Conservation (phyloP, 345 rosid species). For the Euphorbia pulcherrima region DNA sequence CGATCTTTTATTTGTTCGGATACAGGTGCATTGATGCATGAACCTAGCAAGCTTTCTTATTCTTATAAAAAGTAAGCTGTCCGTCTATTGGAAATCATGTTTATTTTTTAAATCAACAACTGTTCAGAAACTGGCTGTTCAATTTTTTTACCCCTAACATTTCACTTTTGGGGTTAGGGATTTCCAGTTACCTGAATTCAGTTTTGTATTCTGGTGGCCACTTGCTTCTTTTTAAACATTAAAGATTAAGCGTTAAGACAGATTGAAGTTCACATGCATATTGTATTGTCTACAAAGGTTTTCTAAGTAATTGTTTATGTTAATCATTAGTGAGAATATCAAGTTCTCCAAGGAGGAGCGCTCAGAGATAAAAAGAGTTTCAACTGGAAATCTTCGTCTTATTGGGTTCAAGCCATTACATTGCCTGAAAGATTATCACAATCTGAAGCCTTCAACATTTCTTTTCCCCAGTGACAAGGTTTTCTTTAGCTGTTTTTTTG, state of each 20-base stretch:
- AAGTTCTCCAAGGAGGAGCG: slow-evolving; percentile 61
- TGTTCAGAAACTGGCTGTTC: neutral
- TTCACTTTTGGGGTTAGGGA: neutral
- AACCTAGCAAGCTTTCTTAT: slow-evolving; percentile 52
- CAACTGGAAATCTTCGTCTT: slow-evolving; percentile 63
- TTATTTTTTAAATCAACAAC: neutral
- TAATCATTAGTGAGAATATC: slow-evolving; percentile 50
- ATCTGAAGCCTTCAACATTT: slow-evolving; percentile 90
- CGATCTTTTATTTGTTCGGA: slow-evolving; percentile 86
- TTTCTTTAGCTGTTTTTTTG: slow-evolving; percentile 14
- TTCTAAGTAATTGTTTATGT: slow-evolving; percentile 13
- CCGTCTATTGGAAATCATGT: neutral
- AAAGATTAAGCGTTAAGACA: neutral
- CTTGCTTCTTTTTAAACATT: neutral
- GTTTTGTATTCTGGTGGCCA: neutral
- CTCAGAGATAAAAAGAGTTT: slow-evolving; percentile 66
- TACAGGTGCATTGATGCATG: slow-evolving; percentile 84
- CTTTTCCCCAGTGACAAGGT: slow-evolving; percentile 91
- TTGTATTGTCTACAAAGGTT: slow-evolving; percentile 11
- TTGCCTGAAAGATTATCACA: slow-evolving; percentile 89
- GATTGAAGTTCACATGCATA: neutral
- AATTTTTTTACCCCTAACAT: neutral
- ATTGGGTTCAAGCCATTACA: slow-evolving; percentile 91
- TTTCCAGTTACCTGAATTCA: neutral
- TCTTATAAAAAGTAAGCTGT: slow-evolving; percentile 58